Evolutionary conservation across 2,329 filamentous ascomycete species (phyloP), one percentile per base, ranked within the genome.

Genomic region (Ceratocystis colombiana): DNA sequence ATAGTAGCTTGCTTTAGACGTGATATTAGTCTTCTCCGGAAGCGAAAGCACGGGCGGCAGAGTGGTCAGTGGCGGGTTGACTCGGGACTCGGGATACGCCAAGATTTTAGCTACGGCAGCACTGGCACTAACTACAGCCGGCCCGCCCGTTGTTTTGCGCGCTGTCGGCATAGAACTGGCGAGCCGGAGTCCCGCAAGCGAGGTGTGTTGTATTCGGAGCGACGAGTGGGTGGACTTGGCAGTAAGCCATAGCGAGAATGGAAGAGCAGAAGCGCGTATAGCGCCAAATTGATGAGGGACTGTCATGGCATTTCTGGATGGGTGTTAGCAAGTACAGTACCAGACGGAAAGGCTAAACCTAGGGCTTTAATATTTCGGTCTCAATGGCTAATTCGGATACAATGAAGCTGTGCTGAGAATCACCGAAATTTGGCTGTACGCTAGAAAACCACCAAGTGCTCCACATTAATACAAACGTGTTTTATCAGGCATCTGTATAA

Each of bases 21-120:
- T 72, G 33, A 77, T 76, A 37, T 81, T 74, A 6, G 75, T 72
- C 22, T 79, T 72, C 4, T 75, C 73, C 5, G 89, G 89, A 1
- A 89, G 77, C 55, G 79, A 74, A 69, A 96, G 80, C 0, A 82
- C 79, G 0, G 89, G 84, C 0, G 92, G 88, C 25, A 88, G 86
- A 0, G 90, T 94, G 61, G 84, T 84, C 8, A 77, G 72, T 0
- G 90, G 89, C 0, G 88, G 87, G 76, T 96, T 95, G 70, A 91
- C 50, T 12, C 53, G 64, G 10, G 64, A 68, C 28, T 37, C 44
- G 6, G 66, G 66, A 33, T 68, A 68, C n/a, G 55, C 59, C 10
- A 37, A 10, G 17, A 44, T 17, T 37, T 59, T 59, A 6, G 33
- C 22, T 6, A 37, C 61, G 15, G 44, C 25, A 15, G 66, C 55